A percentile compares a stretch with the other conserved stretches of the same genome.
phyloP scores from a whole-genome alignment of 345 rosid genomes.

The Brassica incana region DNA sequence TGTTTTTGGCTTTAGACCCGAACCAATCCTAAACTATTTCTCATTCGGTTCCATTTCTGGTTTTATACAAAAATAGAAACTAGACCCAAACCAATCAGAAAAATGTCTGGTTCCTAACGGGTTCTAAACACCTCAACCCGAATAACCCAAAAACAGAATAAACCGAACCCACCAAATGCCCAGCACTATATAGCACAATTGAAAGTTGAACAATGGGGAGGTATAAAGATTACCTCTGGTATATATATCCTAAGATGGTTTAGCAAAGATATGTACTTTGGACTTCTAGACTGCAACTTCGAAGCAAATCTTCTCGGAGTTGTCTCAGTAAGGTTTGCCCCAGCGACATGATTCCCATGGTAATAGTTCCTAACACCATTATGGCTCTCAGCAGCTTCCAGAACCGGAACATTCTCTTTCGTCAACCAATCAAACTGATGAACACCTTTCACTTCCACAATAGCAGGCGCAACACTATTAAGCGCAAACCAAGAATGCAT shows the following conservation, averaged over 20 bases:
- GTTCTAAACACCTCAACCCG: no score
- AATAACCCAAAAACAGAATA: no score
- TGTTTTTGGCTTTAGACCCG: no score
- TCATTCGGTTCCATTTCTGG: no score
- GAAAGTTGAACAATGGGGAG: background rate
- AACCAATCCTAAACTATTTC: no score
- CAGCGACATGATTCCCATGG: conserved; percentile 93
- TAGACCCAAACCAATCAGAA: no score
- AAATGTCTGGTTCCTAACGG: no score
- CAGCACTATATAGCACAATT: background rate
- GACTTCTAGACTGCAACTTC: conserved; percentile 95
- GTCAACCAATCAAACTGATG: background rate
- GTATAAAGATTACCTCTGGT: conserved; percentile 72
- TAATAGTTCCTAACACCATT: conserved; percentile 82
- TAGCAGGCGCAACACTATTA: background rate
- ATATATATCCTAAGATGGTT: conserved; percentile 96
- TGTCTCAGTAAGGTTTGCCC: conserved; percentile 75
- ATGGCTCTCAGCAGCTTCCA: conserved; percentile 86
- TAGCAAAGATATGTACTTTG: conserved; percentile 97
- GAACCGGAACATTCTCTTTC: background rate
- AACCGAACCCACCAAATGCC: no score
- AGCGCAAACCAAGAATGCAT: background rate
- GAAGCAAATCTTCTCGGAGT: conserved; percentile 94
- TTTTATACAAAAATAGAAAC: no score
- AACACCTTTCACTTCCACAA: background rate